Evolutionary conservation across 2,329 filamentous ascomycete genomes (phyloP).

Genomic region (Aspergillus neotritici): DNA sequence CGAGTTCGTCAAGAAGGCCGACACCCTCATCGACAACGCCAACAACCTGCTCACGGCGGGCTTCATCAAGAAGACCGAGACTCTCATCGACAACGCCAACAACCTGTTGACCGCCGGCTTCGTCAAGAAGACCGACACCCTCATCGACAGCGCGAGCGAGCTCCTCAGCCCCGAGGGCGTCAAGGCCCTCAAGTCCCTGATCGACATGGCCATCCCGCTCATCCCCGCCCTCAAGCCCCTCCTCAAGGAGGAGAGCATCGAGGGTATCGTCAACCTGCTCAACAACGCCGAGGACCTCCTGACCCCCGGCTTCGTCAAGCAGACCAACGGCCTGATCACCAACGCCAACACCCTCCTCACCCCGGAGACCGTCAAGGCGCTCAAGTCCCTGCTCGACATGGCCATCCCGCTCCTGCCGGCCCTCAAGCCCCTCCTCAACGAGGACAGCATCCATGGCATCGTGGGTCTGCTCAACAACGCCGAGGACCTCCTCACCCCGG

Average conservation of each 20-base stretch:
- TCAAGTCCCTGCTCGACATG: too few relatives aligned
- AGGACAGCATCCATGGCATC: conserved; percentile 2
- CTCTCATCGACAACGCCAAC: not conserved
- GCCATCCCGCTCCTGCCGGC: too few relatives aligned
- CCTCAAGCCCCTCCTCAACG: conserved; percentile 7
- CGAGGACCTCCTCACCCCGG: not conserved
- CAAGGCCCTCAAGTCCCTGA: conserved; percentile 17
- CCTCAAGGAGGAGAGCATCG: too few relatives aligned
- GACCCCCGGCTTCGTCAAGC: conserved; percentile 11
- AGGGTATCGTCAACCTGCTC: conserved; percentile 6
- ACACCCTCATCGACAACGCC: conserved; percentile 16
- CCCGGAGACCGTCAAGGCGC: not conserved
- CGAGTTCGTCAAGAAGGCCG: conserved; percentile 14
- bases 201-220: conserved; percentile 12
- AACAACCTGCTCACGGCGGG: not conserved
- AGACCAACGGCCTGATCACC: conserved; percentile 11
- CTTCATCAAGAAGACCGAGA: not conserved
- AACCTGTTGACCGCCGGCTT: not conserved
- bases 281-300: conserved; percentile 9
- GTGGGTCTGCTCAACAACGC: not conserved
- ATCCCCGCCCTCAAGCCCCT: conserved; percentile 15
- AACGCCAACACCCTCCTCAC: conserved; percentile 8
- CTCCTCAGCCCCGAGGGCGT: conserved; percentile 13
- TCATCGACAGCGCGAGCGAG: not conserved
- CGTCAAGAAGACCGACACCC: conserved; percentile 3